Conservation (phyloP, 345 rosid genomes). For the Nephelium lappaceum region DNA sequence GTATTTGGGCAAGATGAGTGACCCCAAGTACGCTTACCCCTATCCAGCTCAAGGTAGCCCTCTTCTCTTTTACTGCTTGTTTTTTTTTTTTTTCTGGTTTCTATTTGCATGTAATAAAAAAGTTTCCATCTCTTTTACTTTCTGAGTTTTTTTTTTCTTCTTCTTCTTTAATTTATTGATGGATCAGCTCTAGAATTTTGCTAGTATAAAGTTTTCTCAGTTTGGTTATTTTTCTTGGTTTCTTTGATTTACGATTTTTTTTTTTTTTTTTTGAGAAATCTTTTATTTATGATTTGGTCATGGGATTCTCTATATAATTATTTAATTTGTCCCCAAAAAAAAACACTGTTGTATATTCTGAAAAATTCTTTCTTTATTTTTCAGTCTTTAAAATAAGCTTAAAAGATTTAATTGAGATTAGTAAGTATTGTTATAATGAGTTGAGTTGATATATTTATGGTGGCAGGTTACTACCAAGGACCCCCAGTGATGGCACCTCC, state of each 20-base stretch:
- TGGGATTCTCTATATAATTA: neutral
- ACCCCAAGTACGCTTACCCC: slow-evolving; percentile 56
- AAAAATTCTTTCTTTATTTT: no score
- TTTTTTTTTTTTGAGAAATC: no score
- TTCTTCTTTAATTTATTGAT: neutral
- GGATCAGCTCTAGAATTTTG: neutral
- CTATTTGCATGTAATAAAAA: no score
- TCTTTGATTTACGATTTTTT: no score
- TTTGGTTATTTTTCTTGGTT: neutral
- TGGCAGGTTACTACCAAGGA: slow-evolving; percentile 59
- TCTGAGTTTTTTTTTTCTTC: no score
- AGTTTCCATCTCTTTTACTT: neutral
- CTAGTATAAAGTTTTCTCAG: neutral
- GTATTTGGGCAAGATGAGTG: slow-evolving; percentile 33
- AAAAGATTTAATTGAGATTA: neutral
- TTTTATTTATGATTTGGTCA: neutral
- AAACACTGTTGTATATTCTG: no score
- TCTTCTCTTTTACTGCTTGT: neutral
- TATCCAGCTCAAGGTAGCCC: slow-evolving; percentile 55
- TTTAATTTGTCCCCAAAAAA: no score
- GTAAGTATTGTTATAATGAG: no score
- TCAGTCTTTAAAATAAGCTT: no score
- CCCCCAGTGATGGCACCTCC: slow-evolving; percentile 72
- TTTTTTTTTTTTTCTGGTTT: neutral
- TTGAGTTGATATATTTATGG: neutral